Percentiles rank a stretch among this genome's conserved stretches.
phyloP scores from a whole-genome alignment of 2,329 filamentous ascomycete species.

The Cryphonectria radicalis region DNA sequence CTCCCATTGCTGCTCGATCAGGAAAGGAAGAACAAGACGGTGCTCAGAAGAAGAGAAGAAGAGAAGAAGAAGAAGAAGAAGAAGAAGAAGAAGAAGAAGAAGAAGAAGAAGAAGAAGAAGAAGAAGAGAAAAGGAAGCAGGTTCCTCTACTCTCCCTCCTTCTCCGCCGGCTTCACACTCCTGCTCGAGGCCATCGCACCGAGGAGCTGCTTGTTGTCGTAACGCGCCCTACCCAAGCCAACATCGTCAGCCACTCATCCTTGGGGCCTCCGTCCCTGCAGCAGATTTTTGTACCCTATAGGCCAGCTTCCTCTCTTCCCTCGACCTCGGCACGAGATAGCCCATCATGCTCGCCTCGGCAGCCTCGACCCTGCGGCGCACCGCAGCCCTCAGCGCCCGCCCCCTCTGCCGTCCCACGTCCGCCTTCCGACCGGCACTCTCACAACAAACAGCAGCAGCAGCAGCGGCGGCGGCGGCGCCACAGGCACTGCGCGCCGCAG shows the following conservation, averaged over 20 bases:
- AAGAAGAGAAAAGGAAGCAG: neutral
- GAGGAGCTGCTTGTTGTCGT: neutral
- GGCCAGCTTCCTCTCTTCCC: neutral
- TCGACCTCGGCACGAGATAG: neutral
- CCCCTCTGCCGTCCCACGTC: constrained; percentile 15
- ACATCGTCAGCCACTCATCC: neutral
- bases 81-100: too few relatives aligned
- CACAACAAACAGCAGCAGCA: constrained; percentile 39
- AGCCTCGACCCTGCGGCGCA: constrained; percentile 29
- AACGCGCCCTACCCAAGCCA: neutral
- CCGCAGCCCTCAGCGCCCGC: constrained; percentile 23
- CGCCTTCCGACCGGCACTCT: constrained; percentile 19
- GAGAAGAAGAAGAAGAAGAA: too few relatives aligned
- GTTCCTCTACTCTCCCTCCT: neutral
- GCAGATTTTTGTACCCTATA: neutral
- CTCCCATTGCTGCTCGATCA: constrained; percentile 5
- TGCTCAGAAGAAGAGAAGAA: neutral
- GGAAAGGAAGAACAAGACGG: neutral
- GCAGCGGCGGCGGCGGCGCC: constrained; percentile 28
- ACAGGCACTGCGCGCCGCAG: constrained; percentile 23
- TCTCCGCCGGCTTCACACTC: neutral
- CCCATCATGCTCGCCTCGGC: constrained; percentile 28
- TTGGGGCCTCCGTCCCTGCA: neutral
- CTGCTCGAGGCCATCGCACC: neutral
- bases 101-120: neutral